phyloP scores from a whole-genome alignment of 345 rosid species.

The Bretschneidera sinensis region DNA sequence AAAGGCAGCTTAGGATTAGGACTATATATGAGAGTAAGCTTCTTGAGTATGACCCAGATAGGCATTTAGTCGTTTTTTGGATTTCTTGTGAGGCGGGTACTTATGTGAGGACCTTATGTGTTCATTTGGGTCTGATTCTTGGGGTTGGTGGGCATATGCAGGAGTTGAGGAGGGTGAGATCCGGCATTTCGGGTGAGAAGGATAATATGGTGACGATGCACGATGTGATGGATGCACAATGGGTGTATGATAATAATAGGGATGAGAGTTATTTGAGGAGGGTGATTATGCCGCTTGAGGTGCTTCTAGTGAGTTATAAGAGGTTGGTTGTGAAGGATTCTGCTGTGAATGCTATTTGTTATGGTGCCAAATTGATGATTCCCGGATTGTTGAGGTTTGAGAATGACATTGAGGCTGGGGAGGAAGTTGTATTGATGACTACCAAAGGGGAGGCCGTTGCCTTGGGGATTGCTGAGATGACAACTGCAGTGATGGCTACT shows the following conservation, averaged over 20 bases:
- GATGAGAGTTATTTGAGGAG: conserved; percentile 86
- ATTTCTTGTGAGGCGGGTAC: conserved; percentile 96
- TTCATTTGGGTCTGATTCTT: conserved; percentile 81
- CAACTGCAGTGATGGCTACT: conserved; percentile 89
- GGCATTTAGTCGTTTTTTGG: conserved; percentile 94
- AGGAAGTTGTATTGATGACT: conserved; percentile 89
- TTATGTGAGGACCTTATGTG: conserved; percentile 91
- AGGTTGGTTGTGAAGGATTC: conserved; percentile 91
- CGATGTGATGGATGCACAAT: conserved; percentile 97
- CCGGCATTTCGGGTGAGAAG: conserved; percentile 85
- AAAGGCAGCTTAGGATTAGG: conserved; percentile 91
- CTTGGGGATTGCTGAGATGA: conserved; percentile 94
- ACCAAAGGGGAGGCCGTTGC: conserved; percentile 96
- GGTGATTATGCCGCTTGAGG: conserved; percentile 87
- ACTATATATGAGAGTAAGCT: conserved; percentile 86
- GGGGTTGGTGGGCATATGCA: conserved; percentile 99
- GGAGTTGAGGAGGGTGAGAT: conserved; percentile 89
- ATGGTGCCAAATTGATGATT: conserved; percentile 93
- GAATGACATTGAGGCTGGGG: conserved; percentile 82
- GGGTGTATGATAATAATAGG: conserved; percentile 55
- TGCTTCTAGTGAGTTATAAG: conserved; percentile 83
- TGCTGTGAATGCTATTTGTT: conserved; percentile 92
- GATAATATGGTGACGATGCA: conserved; percentile 99
- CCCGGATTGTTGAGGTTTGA: conserved; percentile 87
- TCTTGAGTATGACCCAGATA: conserved; percentile 73